Conservation (phyloP, 208 protist genomes). For the Trypanosoma lewisi region DNA sequence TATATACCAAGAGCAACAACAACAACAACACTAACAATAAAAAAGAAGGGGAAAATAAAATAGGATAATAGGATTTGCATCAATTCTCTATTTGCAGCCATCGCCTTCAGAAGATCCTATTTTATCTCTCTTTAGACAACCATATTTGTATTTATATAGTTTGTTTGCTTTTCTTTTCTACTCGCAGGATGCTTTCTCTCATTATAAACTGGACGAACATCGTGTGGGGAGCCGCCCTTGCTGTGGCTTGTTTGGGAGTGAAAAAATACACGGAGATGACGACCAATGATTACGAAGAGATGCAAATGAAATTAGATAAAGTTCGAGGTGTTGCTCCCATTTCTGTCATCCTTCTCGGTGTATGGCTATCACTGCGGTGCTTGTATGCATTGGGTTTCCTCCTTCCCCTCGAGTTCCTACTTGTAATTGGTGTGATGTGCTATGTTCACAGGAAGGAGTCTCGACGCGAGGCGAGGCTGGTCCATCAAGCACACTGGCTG, state of each 20-base stretch:
- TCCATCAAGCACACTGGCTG: slow-evolving; percentile 37
- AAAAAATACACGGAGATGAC: slow-evolving; percentile 28
- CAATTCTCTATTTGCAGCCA: no score
- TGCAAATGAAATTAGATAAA: slow-evolving; percentile 14
- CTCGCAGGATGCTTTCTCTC: slow-evolving; percentile 12
- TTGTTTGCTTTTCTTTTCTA: slow-evolving; percentile 4
- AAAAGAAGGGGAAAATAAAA: no score
- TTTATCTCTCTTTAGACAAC: slow-evolving; percentile 9
- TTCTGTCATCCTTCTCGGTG: slow-evolving; percentile 24
- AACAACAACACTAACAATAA: no score
- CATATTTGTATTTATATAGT: neutral
- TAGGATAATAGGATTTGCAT: no score
- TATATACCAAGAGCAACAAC: no score
- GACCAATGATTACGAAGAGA: slow-evolving; percentile 25
- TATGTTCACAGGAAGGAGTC: slow-evolving; percentile 40
- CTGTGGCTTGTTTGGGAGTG: slow-evolving; percentile 31
- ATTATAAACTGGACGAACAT: slow-evolving; percentile 51
- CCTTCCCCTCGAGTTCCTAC: slow-evolving; percentile 53
- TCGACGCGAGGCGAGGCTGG: slow-evolving; percentile 26
- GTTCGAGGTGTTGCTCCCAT: slow-evolving; percentile 27
- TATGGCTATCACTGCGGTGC: slow-evolving; percentile 46
- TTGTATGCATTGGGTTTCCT: slow-evolving; percentile 54
- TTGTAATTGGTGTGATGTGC: slow-evolving; percentile 41
- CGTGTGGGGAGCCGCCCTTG: slow-evolving; percentile 39
- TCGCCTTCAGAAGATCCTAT: neutral